Base-by-base conservation (phyloP, 2,329 filamentous ascomycete genomes). In the Epichloe uncinata region DNA sequence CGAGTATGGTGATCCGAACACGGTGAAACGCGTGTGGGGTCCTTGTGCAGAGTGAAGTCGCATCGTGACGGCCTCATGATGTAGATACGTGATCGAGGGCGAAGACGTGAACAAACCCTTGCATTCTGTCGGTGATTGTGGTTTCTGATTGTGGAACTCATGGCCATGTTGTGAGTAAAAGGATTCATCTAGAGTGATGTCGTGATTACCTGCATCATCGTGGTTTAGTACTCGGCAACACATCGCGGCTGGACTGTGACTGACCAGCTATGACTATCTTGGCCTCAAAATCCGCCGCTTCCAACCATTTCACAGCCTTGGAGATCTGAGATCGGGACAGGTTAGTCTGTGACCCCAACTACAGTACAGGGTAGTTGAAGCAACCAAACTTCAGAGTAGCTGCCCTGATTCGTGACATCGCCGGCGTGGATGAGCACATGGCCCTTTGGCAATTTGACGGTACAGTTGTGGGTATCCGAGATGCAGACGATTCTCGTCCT, bases 401-500 rank as follows among this genome's bases (percentile, higher is more conserved):
- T 82, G 15, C 85, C 85, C 60, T 84, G 79, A 61, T 87, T 88
- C 3, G 84, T 87, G 56, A 90, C 65, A 61, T 90, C 85, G 6
- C 85, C 85, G 1, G 85, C 84, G 60, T 88, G 84, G 46, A 89
- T 81, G 35, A 90, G 71, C 8, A 90, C 77, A 61, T 90, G 84
- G 40, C 85, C 85, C 20, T 73, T 73, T 0, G 85, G 85, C 1
- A 88, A 72, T 57, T 78, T 82, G 56, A 77, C 71, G 2, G 73
- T 72, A 56, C 70, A 73, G 61, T 86, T 87, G 65, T 89, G 84
- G 2, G 84, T 89, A 65, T 90, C 85, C 4, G 85, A 85, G 50
- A 89, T 74, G 66, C 84, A 87, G 48, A 89, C 82, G 51, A 89
- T 75, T 53, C 84, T 76, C 5, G 83, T 81, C 54, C 74, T 68